These are phyloP conservation scores for Mycena latifolia DNA, from an alignment of 768 basidiomycete species.

Conservation along the genomic window DNA sequence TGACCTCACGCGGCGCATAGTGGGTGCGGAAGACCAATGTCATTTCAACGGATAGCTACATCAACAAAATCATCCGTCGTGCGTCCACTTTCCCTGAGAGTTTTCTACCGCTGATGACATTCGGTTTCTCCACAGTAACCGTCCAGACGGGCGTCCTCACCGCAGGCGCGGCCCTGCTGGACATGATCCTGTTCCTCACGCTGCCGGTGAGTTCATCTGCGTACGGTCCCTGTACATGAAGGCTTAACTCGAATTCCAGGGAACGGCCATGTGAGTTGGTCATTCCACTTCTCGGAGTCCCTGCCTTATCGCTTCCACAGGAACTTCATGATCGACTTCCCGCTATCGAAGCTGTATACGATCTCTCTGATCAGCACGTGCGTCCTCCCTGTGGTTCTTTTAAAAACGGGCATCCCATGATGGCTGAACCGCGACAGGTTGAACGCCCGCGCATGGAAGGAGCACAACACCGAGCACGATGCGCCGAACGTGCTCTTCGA, in stretches of 20 bases:
- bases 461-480: background rate
- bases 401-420: background rate
- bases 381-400: background rate
- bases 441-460: conserved; percentile 22
- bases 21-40: conserved; percentile 3
- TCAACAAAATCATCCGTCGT: background rate
- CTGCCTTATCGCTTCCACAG: too few species aligned
- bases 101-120: too few species aligned
- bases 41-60: conserved; percentile 11
- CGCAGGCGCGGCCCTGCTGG: conserved; percentile 6
- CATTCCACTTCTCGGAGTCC: too few species aligned
- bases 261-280: too few species aligned
- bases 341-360: conserved; percentile 46
- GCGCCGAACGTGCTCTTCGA: conserved; percentile 30
- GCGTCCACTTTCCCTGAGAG: background rate
- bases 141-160: conserved; percentile 23
- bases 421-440: background rate
- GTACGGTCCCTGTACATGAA: too few species aligned
- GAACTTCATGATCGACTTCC: conserved; percentile 44
- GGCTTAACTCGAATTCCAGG: too few species aligned
- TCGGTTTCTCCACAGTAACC: background rate
- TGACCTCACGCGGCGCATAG: too few species aligned
- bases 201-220: conserved; percentile 2
- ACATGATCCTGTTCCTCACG: conserved; percentile 20
- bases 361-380: conserved; percentile 43